A percentile compares a stretch with the other conserved stretches of the same genome.
phyloP scores from a whole-genome alignment of 2,329 filamentous ascomycete genomes.

The Botryotinia calthae region DNA sequence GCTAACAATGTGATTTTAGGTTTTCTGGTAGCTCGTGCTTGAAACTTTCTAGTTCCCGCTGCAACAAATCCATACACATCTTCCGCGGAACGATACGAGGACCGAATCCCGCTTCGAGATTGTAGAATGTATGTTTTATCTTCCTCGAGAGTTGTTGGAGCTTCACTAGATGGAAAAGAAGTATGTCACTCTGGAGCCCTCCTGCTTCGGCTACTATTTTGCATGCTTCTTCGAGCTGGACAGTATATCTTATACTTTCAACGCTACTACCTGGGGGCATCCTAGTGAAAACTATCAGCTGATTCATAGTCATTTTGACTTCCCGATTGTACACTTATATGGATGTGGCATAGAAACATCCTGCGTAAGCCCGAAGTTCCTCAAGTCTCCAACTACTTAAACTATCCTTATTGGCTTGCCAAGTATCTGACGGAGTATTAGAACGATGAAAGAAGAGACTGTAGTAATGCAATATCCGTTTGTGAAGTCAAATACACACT shows the following conservation, averaged over 20 bases:
- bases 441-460: background rate
- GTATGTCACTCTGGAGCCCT: slow-evolving; percentile 31
- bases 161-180: slow-evolving; percentile 31
- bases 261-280: slow-evolving; percentile 3
- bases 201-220: slow-evolving; percentile 18
- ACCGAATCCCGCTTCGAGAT: slow-evolving; percentile 1
- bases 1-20: background rate
- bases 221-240: slow-evolving; percentile 14
- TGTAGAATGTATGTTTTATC: slow-evolving; percentile 20
- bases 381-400: slow-evolving; percentile 19
- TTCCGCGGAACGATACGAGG: background rate
- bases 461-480: background rate
- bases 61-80: background rate
- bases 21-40: background rate
- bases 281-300: background rate
- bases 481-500: background rate
- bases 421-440: slow-evolving; percentile 21
- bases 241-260: background rate
- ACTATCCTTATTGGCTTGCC: slow-evolving; percentile 23
- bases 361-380: slow-evolving; percentile 29
- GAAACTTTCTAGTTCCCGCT: background rate
- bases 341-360: slow-evolving; percentile 21
- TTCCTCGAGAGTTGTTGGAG: slow-evolving; percentile 28
- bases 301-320: background rate
- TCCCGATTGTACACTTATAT: slow-evolving; percentile 5